phyloP scores from a whole-genome alignment of 2,329 filamentous ascomycete genomes.

The Aspergillus candidus region DNA sequence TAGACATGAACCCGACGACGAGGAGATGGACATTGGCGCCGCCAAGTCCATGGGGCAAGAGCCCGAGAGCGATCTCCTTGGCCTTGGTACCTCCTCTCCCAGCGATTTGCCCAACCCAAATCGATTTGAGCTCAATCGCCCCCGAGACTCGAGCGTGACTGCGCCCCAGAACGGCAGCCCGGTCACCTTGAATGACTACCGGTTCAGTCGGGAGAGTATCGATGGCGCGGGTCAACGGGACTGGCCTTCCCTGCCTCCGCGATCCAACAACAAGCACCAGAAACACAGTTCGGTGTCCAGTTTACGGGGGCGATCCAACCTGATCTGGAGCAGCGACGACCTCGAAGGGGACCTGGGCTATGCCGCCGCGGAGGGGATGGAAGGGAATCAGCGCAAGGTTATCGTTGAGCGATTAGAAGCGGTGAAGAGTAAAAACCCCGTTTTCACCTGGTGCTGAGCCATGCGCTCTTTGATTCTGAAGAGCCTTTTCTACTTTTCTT shows the following conservation, averaged over 20 bases:
- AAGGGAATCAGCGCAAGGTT: slow-evolving; percentile 83
- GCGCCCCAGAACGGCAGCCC: slow-evolving; percentile 31
- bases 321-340: slow-evolving; percentile 62
- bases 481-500: slow-evolving; percentile 1
- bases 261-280: slow-evolving; percentile 25
- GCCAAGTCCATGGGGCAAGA: slow-evolving; percentile 54
- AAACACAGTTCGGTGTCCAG: slow-evolving; percentile 38
- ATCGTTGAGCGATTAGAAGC: slow-evolving; percentile 95
- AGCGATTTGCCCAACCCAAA: slow-evolving; percentile 67
- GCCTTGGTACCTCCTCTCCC: slow-evolving; percentile 46
- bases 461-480: not conserved
- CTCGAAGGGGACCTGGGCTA: slow-evolving; percentile 91
- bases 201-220: slow-evolving; percentile 25
- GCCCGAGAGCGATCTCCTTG: slow-evolving; percentile 61
- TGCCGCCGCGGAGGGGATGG: slow-evolving; percentile 87
- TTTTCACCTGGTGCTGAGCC: slow-evolving; percentile 90
- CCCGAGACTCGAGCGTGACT: slow-evolving; percentile 30
- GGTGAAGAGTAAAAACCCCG: slow-evolving; percentile 89
- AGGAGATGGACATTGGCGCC: slow-evolving; percentile 87
- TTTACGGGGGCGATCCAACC: slow-evolving; percentile 27
- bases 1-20: slow-evolving; percentile 53
- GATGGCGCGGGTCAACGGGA: slow-evolving; percentile 27
- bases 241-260: slow-evolving; percentile 33
- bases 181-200: slow-evolving; percentile 25
- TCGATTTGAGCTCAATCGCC: slow-evolving; percentile 59